Percentiles rank a stretch among this genome's conserved stretches.
These are phyloP conservation scores for Phialophora chinensis DNA, from an alignment of 2,329 filamentous ascomycete genomes.

Conservation along the genomic window DNA sequence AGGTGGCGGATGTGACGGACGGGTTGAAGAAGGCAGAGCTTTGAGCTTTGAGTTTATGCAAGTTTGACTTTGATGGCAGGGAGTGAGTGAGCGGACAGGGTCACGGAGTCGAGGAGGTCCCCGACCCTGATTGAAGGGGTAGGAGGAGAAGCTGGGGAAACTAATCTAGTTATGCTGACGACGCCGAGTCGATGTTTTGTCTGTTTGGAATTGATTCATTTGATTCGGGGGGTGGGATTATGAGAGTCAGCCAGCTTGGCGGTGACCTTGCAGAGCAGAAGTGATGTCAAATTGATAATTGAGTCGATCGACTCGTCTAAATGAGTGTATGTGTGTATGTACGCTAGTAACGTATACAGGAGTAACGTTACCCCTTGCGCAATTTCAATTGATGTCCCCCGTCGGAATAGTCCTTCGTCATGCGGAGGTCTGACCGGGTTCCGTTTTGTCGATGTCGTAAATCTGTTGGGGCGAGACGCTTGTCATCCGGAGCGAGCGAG, in stretches of 20 bases:
- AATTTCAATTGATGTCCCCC: background rate
- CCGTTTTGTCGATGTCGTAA: too few relatives aligned
- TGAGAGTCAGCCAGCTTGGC: background rate
- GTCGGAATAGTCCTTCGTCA: too few relatives aligned
- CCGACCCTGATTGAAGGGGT: background rate
- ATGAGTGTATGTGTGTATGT: background rate
- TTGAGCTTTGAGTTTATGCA: background rate
- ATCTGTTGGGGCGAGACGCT: too few relatives aligned
- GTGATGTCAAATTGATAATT: background rate
- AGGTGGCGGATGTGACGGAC: background rate
- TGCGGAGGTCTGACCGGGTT: background rate
- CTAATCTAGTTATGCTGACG: background rate
- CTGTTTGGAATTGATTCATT: background rate
- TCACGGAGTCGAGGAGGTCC: background rate
- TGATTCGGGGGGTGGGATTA: background rate
- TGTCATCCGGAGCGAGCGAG: too few relatives aligned
- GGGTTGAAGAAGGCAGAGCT: background rate
- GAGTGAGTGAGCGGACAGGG: too few relatives aligned
- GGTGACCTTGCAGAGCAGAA: background rate
- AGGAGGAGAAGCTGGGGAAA: background rate
- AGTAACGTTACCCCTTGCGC: background rate
- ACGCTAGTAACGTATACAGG: background rate
- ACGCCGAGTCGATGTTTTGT: background rate
- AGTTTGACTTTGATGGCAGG: background rate
- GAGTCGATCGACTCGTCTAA: background rate